Evolutionary conservation across 805 yeast genomes (phyloP).

Genomic region (Wickerhamomyces subpelliculosus): DNA sequence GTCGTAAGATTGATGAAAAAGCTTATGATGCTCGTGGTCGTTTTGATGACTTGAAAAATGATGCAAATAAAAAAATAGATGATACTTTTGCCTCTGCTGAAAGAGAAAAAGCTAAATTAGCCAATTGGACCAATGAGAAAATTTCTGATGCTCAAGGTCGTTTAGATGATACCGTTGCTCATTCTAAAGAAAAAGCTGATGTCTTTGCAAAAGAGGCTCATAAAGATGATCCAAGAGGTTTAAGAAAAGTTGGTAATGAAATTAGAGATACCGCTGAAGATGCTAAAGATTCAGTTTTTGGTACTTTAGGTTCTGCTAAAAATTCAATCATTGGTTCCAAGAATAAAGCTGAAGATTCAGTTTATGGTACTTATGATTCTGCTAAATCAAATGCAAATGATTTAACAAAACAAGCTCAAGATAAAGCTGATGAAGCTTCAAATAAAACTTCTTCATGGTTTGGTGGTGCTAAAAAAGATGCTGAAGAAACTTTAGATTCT

Average conservation of each 20-base stretch:
- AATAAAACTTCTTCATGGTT: conserved; percentile 7
- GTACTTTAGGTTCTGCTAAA: conserved; percentile 10
- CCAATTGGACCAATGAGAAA: conserved; percentile 18
- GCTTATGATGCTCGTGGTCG: conserved; percentile 11
- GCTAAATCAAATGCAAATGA: conserved; percentile 3
- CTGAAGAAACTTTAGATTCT: neutral
- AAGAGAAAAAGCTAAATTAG: conserved; percentile 8
- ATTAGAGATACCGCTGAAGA: conserved; percentile 9
- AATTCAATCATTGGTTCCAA: conserved; percentile 13
- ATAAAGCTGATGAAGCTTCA: conserved; percentile 6
- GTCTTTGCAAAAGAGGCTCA: conserved; percentile 11
- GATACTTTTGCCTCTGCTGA: conserved; percentile 8
- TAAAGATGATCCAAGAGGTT: conserved; percentile 8
- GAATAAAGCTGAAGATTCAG: conserved; percentile 7
- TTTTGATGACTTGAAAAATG: conserved; percentile 9
- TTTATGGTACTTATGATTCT: conserved; percentile 3
- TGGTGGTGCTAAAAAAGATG: neutral
- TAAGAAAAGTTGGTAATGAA: conserved; percentile 11
- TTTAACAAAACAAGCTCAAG: conserved; percentile 1
- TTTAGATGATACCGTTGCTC: conserved; percentile 8
- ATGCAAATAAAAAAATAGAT: conserved; percentile 16
- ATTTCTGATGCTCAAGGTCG: conserved; percentile 7
- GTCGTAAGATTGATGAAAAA: conserved; percentile 21
- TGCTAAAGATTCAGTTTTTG: conserved; percentile 16
- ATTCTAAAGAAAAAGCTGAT: conserved; percentile 14